Conservation (phyloP, 2,329 filamentous ascomycete genomes). For the Zasmidium citrigriseum region DNA sequence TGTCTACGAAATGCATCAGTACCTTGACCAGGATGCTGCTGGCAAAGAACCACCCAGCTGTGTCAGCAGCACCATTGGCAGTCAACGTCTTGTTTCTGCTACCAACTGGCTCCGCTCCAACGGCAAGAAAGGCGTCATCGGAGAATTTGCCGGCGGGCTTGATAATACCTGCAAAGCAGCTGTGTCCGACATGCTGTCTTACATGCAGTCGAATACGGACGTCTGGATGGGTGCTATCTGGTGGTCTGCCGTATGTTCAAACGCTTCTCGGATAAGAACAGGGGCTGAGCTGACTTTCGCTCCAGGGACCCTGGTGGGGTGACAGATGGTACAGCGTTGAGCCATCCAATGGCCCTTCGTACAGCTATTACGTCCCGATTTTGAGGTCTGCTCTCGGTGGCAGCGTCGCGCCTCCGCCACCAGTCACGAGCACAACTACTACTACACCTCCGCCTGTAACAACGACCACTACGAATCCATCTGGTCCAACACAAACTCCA, state of each 20-base stretch:
- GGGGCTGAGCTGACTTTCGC: too few relatives aligned
- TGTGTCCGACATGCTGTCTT: slow-evolving; percentile 51
- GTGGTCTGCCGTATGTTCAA: slow-evolving; percentile 51
- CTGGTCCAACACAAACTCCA: not conserved
- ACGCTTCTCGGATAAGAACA: not conserved
- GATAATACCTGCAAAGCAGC: slow-evolving; percentile 54
- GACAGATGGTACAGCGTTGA: not conserved
- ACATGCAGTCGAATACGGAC: slow-evolving; percentile 51
- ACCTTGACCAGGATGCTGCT: slow-evolving; percentile 58
- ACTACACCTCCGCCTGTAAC: not conserved
- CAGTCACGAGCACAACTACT: not conserved
- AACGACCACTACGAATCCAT: not conserved
- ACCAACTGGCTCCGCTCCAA: slow-evolving; percentile 58
- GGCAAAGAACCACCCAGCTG: slow-evolving; percentile 52
- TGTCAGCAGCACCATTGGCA: slow-evolving; percentile 55
- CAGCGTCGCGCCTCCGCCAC: not conserved
- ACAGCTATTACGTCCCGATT: not conserved
- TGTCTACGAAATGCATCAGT: slow-evolving; percentile 65
- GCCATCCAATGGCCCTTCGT: not conserved
- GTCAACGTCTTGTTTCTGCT: slow-evolving; percentile 52
- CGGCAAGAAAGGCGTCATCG: slow-evolving; percentile 54
- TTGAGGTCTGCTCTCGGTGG: not conserved
- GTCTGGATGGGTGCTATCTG: slow-evolving; percentile 57
- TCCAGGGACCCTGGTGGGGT: not conserved
- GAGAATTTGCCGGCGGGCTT: slow-evolving; percentile 57